These are phyloP conservation scores for Cynanchum wilfordii DNA, from an alignment of 257 asterid genomes.

Conservation along the genomic window DNA sequence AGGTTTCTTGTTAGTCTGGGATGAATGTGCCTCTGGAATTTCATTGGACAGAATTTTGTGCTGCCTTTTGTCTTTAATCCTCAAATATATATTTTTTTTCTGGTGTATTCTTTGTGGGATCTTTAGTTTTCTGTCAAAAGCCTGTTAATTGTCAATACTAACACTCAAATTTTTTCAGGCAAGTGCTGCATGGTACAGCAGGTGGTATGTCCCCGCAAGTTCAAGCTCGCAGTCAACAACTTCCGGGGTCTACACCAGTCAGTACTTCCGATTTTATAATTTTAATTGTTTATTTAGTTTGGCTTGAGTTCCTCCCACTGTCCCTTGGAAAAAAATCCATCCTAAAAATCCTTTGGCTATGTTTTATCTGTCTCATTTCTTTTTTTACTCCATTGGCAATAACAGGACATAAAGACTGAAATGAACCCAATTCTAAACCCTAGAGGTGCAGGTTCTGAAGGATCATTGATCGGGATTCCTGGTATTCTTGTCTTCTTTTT, in stretches of 20 bases:
- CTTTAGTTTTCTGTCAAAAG: background rate
- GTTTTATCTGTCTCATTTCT: background rate
- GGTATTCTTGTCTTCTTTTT: conserved; percentile 37
- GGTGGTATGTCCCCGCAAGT: conserved; percentile 93
- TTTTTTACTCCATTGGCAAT: conserved; percentile 8
- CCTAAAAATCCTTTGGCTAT: background rate
- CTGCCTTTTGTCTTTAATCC: background rate
- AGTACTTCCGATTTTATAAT: conserved; percentile 33
- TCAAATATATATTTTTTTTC: background rate
- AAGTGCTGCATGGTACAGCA: conserved; percentile 67
- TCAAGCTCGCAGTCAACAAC: conserved; percentile 86
- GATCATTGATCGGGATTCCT: conserved; percentile 84
- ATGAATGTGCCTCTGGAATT: background rate
- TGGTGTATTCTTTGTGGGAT: background rate
- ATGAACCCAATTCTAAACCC: conserved; percentile 81
- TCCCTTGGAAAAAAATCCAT: background rate
- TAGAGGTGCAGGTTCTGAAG: conserved; percentile 75
- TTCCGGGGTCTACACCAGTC: conserved; percentile 85
- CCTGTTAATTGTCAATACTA: conserved; percentile 7
- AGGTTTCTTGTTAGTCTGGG: background rate
- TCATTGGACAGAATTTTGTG: background rate
- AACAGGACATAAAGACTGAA: conserved; percentile 85
- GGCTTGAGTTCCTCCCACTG: background rate
- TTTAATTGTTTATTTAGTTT: background rate
- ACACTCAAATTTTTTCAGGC: conserved; percentile 44